Conservation (phyloP, 1,139 yeast genomes). For the Geotrichum carabidarum region DNA sequence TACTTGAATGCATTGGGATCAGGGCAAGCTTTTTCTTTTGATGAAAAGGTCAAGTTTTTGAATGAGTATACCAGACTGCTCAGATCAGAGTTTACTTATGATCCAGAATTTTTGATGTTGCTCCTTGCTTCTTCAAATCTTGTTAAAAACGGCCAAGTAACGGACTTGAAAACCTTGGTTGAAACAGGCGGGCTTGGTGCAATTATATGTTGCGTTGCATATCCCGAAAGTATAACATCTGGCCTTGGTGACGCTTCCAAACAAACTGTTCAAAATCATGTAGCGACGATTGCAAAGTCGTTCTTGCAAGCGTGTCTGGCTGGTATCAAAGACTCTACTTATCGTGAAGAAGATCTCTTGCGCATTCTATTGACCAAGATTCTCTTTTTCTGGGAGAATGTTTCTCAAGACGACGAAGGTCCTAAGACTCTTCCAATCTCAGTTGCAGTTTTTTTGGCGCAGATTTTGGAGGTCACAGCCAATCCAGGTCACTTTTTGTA, state of each 20-base stretch:
- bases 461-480: slow-evolving; percentile 51
- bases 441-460: slow-evolving; percentile 48
- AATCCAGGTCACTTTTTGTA: slow-evolving; percentile 71
- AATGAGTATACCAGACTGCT: slow-evolving; percentile 15
- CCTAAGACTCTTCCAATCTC: slow-evolving; percentile 36
- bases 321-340: slow-evolving; percentile 30
- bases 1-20: slow-evolving; percentile 8
- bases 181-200: slow-evolving; percentile 58
- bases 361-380: slow-evolving; percentile 59
- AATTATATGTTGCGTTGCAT: slow-evolving; percentile 46
- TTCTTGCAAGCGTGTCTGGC: slow-evolving; percentile 16
- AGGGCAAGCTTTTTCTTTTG: slow-evolving; percentile 8
- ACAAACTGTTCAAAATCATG: not conserved
- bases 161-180: slow-evolving; percentile 55
- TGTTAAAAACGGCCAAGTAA: slow-evolving; percentile 27
- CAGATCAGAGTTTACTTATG: slow-evolving; percentile 26
- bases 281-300: slow-evolving; percentile 12
- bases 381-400: slow-evolving; percentile 43
- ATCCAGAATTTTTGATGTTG: slow-evolving; percentile 33
- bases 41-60: slow-evolving; percentile 13
- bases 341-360: slow-evolving; percentile 56
- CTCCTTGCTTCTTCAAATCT: slow-evolving; percentile 32
- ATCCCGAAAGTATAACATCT: slow-evolving; percentile 8
- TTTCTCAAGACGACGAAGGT: slow-evolving; percentile 21
- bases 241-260: not conserved